These are phyloP conservation scores for Ogataea henricii DNA, from an alignment of 805 yeast genomes.

Conservation along the genomic window DNA sequence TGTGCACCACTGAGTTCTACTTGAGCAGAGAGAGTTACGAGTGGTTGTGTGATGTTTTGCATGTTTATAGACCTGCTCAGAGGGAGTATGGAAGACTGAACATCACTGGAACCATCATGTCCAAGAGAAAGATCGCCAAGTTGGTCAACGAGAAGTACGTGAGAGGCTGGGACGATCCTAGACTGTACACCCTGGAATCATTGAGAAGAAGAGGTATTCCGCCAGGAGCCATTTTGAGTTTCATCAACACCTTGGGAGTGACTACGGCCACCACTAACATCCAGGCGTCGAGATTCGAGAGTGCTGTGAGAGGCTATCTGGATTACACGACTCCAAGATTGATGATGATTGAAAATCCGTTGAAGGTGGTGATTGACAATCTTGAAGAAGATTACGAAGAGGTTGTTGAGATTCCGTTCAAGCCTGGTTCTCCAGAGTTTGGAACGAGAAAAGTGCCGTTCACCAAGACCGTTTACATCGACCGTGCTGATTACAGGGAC, in stretches of 20 bases:
- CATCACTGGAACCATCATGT: slow-evolving; percentile 89
- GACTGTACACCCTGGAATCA: slow-evolving; percentile 92
- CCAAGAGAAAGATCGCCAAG: slow-evolving; percentile 94
- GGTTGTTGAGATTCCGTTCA: slow-evolving; percentile 77
- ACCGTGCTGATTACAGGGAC: slow-evolving; percentile 83
- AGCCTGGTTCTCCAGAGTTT: slow-evolving; percentile 77
- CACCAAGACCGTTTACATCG: slow-evolving; percentile 78
- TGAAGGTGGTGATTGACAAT: slow-evolving; percentile 81
- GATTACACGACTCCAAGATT: slow-evolving; percentile 92
- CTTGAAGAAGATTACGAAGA: slow-evolving; percentile 74
- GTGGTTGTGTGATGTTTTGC: slow-evolving; percentile 95
- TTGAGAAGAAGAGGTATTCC: slow-evolving; percentile 97
- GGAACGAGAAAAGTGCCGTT: slow-evolving; percentile 78
- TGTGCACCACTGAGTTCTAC: slow-evolving; percentile 95
- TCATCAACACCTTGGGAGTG: slow-evolving; percentile 94
- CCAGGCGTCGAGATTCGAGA: slow-evolving; percentile 86
- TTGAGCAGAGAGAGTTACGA: slow-evolving; percentile 93
- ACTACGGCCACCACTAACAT: slow-evolving; percentile 92
- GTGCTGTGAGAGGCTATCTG: slow-evolving; percentile 81
- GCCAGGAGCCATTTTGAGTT: slow-evolving; percentile 94
- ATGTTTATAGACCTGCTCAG: slow-evolving; percentile 97
- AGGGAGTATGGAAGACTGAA: slow-evolving; percentile 97
- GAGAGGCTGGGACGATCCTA: slow-evolving; percentile 98
- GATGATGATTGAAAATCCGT: slow-evolving; percentile 89
- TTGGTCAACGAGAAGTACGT: slow-evolving; percentile 80